Conservation (phyloP, 768 basidiomycete species). For the Leucocoprinus sp. region DNA sequence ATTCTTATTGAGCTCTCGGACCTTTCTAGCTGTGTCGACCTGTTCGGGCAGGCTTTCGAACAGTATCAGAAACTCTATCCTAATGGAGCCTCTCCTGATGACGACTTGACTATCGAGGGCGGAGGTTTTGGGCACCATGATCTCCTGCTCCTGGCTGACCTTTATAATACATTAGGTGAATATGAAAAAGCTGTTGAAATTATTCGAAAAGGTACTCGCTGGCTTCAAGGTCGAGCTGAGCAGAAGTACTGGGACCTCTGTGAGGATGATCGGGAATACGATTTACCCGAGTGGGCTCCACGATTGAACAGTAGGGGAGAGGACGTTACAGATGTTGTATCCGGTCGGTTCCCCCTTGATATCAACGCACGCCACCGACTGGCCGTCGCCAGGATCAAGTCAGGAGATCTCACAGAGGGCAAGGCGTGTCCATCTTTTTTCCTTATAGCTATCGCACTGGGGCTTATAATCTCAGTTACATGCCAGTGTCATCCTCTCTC, state of each 20-base stretch:
- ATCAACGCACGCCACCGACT: constrained; percentile 77
- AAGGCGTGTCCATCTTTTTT: constrained; percentile 40
- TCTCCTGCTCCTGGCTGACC: constrained; percentile 78
- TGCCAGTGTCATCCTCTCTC: constrained; percentile 56
- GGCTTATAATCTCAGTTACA: constrained; percentile 47
- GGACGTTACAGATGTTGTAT: constrained; percentile 40
- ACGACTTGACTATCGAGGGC: constrained; percentile 21
- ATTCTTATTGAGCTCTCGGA: constrained; percentile 72
- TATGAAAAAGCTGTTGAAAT: constrained; percentile 59
- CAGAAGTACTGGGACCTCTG: constrained; percentile 76
- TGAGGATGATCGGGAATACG: constrained; percentile 87
- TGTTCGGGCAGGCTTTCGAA: constrained; percentile 70
- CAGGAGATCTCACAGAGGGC: constrained; percentile 75
- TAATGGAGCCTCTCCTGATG: constrained; percentile 26
- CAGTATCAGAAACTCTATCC: constrained; percentile 51
- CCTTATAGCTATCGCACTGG: not conserved
- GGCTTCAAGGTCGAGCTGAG: constrained; percentile 79
- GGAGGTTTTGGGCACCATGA: constrained; percentile 58
- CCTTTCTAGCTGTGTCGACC: constrained; percentile 48
- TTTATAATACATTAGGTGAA: constrained; percentile 66
- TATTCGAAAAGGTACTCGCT: constrained; percentile 71
- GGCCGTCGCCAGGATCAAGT: constrained; percentile 72
- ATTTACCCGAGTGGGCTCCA: constrained; percentile 30
- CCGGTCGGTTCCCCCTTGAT: constrained; percentile 46
- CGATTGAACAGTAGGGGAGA: constrained; percentile 30